A percentile compares a stretch with the other conserved stretches of the same genome.
phyloP scores from a whole-genome alignment of 495 filamentous ascomycete genomes.

The Opeltia flavorubescens region DNA sequence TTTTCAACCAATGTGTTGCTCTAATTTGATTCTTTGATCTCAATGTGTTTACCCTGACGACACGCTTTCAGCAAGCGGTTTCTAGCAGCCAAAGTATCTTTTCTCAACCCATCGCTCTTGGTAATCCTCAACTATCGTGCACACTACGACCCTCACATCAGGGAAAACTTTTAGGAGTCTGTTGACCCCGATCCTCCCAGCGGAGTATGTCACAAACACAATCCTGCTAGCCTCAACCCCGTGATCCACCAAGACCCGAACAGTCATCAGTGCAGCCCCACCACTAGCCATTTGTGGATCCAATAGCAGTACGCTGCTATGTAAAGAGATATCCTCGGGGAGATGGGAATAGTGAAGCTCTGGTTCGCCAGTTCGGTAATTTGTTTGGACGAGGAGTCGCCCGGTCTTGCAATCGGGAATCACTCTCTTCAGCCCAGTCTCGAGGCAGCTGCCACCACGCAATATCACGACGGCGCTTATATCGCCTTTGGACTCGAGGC shows the following conservation, averaged over 20 bases:
- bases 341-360: slow-evolving; percentile 81
- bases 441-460: slow-evolving; percentile 72
- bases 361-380: slow-evolving; percentile 69
- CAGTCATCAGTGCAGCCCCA: slow-evolving; percentile 90
- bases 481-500: slow-evolving; percentile 49
- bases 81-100: slow-evolving; percentile 69
- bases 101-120: slow-evolving; percentile 74
- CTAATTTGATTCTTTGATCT: too few relatives aligned
- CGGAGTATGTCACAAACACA: slow-evolving; percentile 77
- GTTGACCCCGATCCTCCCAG: slow-evolving; percentile 67
- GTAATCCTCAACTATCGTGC: slow-evolving; percentile 58
- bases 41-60: too few relatives aligned
- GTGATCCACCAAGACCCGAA: slow-evolving; percentile 84
- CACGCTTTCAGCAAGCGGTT: too few relatives aligned
- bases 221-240: slow-evolving; percentile 77
- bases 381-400: slow-evolving; percentile 79
- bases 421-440: slow-evolving; percentile 74
- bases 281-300: slow-evolving; percentile 92
- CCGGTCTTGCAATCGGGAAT: slow-evolving; percentile 87
- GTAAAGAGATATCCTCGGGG: slow-evolving; percentile 49
- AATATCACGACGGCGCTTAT: slow-evolving; percentile 81
- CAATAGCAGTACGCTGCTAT: slow-evolving; percentile 70
- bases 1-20: too few relatives aligned
- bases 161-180: slow-evolving; percentile 78
- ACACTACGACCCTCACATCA: slow-evolving; percentile 67